Evolutionary conservation across 495 filamentous ascomycete species (phyloP), one percentile per base, ranked within the genome.

Genomic region (Neurospora terricola): DNA sequence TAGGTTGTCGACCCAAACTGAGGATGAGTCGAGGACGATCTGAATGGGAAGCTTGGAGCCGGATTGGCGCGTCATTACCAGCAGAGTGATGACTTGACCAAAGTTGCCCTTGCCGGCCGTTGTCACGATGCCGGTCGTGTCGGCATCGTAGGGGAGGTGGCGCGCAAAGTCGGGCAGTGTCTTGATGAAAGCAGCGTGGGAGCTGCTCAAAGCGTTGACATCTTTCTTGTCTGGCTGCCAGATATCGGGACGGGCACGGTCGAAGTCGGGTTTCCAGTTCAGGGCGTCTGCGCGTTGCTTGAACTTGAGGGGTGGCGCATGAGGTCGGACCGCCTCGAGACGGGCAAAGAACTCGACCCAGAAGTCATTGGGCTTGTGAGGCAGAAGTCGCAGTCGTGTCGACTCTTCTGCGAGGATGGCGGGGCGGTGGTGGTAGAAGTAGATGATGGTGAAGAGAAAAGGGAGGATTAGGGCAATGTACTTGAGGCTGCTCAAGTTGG

Each of bases 11-110:
- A 90, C 84, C 72, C 87, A 88, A 70, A 87, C 84, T 10, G 76
- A 74, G 11, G 80, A 70, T 30, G 85, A 82, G 72, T 87, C 85
- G 77, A 91, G 81, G 68, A 87, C 88, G 11, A 90, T 83, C 77
- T 91, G 84, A 2, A 90, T 86, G 7, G 88, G 89, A 23, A 91
- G 76, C 0, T 73, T 84, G 9, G 85, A 89, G 62, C 88, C 88
- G 7, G 82, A 82, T 38, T 86, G 84, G 10, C 89, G 86, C 9
- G 90, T 82, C 85, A 90, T 88, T 11, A 85, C 83, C n/a, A 90
- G 72, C 11, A 86, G 83, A 5, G 86, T 82, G 37, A 91, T 71
- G 72, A 74, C 76, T 30, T 76, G 70, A 2, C 78, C 78, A n/a
- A 82, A 76, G 71, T 79, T 80, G 37, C 70, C 18, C 0, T 72